A percentile compares a stretch with the other conserved stretches of the same genome.
Conservation (phyloP, 2,329 filamentous ascomycete species). For the Aspergillus aculeatinus region DNA sequence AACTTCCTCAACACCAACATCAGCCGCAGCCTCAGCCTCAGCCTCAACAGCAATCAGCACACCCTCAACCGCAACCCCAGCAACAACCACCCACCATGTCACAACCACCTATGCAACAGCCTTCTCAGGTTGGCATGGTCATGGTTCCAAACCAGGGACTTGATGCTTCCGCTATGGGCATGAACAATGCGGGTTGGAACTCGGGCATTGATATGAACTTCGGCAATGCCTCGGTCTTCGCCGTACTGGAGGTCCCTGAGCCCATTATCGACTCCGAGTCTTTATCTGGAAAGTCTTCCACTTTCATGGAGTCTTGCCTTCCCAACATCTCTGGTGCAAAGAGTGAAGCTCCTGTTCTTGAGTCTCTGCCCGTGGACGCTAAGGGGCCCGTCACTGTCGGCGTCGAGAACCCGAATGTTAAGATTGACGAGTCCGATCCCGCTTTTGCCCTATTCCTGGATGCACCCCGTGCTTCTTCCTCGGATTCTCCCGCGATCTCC, state of each 20-base stretch:
- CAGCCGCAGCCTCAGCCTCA: conserved; percentile 43
- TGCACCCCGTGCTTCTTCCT: conserved; percentile 40
- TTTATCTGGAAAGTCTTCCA: conserved; percentile 70
- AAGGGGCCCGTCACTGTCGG: conserved; percentile 20
- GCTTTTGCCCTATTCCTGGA: conserved; percentile 53
- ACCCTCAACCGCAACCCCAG: conserved; percentile 34
- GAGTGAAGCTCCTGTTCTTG: conserved; percentile 50
- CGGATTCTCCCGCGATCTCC: conserved; percentile 29
- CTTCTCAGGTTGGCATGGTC: conserved; percentile 67
- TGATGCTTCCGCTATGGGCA: conserved; percentile 70
- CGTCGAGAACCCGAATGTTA: conserved; percentile 37
- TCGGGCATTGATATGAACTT: conserved; percentile 48
- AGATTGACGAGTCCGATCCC: conserved; percentile 57
- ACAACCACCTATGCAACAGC: conserved; percentile 54
- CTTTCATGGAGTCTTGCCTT: conserved; percentile 47
- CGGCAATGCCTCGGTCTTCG: conserved; percentile 55
- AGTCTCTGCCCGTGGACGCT: conserved; percentile 32
- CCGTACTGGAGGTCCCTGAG: conserved; percentile 69
- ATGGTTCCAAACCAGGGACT: conserved; percentile 78
- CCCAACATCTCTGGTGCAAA: conserved; percentile 48
- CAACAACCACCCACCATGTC: conserved; percentile 32
- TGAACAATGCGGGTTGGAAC: conserved; percentile 50
- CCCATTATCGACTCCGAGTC: conserved; percentile 58
- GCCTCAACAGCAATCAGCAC: conserved; percentile 34
- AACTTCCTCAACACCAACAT: conserved; percentile 35